Evolutionary conservation across 345 rosid species (phyloP).

Genomic region (Physaria fendleri): DNA sequence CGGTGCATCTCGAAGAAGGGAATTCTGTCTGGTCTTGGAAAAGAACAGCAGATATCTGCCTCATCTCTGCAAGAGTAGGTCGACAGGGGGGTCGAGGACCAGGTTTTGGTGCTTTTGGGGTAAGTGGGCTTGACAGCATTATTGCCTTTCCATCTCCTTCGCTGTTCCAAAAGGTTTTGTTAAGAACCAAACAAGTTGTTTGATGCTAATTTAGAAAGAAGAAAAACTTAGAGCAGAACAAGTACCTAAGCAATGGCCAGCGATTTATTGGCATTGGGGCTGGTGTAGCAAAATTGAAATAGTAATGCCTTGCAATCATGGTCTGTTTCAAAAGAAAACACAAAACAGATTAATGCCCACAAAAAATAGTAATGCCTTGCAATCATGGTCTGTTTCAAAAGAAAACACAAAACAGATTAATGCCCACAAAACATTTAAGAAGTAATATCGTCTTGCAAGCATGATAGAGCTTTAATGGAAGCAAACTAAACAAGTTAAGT

Average conservation of each 20-base stretch:
- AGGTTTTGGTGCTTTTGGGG: conserved; percentile 91
- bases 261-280: conserved; percentile 75
- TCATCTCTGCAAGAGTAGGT: conserved; percentile 60
- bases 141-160: conserved; percentile 52
- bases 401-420: background rate
- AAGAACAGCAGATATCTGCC: conserved; percentile 84
- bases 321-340: conserved; percentile 40
- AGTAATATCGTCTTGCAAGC: conserved; percentile 60
- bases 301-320: conserved; percentile 62
- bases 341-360: conserved; percentile 9
- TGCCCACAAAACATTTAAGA: background rate
- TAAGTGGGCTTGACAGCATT: conserved; percentile 51
- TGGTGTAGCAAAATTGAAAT: conserved; percentile 91
- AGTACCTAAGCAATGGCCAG: conserved; percentile 75
- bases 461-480: background rate
- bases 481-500: background rate
- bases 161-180: conserved; percentile 32
- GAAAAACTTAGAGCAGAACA: background rate
- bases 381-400: conserved; percentile 49
- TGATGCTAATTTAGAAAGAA: conserved; percentile 1
- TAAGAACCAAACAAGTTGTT: conserved; percentile 23
- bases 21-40: conserved; percentile 71
- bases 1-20: conserved; percentile 65
- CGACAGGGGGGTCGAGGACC: conserved; percentile 87
- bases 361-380: conserved; percentile 48